Evolutionary conservation across 805 yeast species (phyloP), one percentile per base, ranked within the genome.

Genomic region (Scheffersomyces amazonensis): DNA sequence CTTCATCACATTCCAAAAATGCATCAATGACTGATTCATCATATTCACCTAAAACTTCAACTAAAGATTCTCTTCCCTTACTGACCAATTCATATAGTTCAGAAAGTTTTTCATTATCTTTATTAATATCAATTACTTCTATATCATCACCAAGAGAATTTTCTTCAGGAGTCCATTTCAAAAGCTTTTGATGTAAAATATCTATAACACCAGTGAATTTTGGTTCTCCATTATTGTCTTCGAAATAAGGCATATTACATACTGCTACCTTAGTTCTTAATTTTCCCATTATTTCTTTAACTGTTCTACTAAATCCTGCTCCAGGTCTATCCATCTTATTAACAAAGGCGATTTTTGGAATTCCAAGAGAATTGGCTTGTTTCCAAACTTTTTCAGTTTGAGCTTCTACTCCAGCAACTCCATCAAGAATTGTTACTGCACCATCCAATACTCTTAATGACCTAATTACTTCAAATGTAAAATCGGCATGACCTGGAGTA

Each of bases 401-500:
- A 0, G 98, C 93, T 58, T 93, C 99, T 1, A 93, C 99, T 10
- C 99, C 99, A 2, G 96, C 97, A 7, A 91, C 98, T 1, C 87
- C 96, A 64, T 93, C 99, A 36, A 93, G 62, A 8, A 93, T 86
- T 0, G 96, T 84, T 6, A 93, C 95, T 1, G 91, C 95, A 3
- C 98, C 97, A 64, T 93, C 99, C 8, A 93, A 66, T 1, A 93
- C 97, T 44, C 96, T 74, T 40, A 93, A 71, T 0, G 98, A 83
- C 39, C 97, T 67, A 2, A 80, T 86, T 4, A 93, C 99, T 61
- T 93, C 99, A 58, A 90, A 93, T 0, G 95, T 86, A 59, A 93
- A 93, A 62, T 93, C 99, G 0, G 96, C 97, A 62, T 93, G 99
- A 0, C 99, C 99, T 0, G 99, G 99, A 0, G 99, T 93, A 58